phyloP scores from a whole-genome alignment of 176 grass and related monocot genomes.

The Oryza glaberrima region DNA sequence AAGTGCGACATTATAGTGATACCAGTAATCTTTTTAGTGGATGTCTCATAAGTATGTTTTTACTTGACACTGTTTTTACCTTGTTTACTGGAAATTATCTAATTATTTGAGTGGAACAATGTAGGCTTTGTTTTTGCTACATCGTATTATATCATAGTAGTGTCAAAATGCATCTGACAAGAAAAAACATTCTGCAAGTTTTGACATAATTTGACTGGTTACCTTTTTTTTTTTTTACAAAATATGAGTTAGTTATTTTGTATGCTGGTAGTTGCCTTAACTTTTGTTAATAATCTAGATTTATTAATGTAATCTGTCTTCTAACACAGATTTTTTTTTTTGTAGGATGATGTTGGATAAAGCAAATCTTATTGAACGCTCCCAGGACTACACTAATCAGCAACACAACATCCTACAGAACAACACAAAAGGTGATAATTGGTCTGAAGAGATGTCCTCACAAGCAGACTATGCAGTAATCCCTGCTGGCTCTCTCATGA shows the following conservation, averaged over 20 bases:
- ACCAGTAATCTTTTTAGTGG: neutral
- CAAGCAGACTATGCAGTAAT: neutral
- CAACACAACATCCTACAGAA: neutral
- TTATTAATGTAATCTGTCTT: neutral
- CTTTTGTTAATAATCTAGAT: neutral
- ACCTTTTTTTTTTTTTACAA: neutral
- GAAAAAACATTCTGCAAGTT: neutral
- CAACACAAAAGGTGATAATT: neutral
- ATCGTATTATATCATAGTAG: neutral
- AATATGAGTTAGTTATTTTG: neutral
- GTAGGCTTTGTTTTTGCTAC: neutral
- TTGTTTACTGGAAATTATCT: neutral
- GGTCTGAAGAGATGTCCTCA: neutral
- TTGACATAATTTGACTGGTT: neutral
- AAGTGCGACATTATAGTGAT: neutral
- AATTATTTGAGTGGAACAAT: neutral
- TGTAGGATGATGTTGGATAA: constrained; percentile 2
- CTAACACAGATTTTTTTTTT: neutral
- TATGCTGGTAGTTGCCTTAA: neutral
- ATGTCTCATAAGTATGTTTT: neutral
- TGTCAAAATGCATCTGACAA: neutral
- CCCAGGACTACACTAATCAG: neutral
- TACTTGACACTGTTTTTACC: neutral
- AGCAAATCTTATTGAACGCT: neutral
- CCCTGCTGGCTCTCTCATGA: neutral